Evolutionary conservation across 148 eudicot species (phyloP).

Genomic region (Rhododendron kiyosumense): DNA sequence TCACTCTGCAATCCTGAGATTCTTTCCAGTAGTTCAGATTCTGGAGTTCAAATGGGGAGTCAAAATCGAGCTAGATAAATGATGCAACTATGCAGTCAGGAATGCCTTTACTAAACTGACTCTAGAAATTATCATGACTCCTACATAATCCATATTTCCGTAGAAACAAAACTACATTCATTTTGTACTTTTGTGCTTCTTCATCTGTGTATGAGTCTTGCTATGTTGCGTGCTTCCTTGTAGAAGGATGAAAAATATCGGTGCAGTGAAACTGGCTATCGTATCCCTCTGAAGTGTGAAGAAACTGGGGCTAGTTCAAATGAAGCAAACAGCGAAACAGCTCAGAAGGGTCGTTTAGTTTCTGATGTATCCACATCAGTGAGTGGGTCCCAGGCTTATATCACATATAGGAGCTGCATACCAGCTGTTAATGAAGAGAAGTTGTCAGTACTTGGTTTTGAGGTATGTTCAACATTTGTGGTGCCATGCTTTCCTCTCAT

Average conservation of each 20-base stretch:
- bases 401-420: constrained; percentile 81
- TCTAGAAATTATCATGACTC: neutral
- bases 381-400: constrained; percentile 38
- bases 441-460: constrained; percentile 79
- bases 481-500: neutral
- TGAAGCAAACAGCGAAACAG: constrained; percentile 22
- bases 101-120: neutral
- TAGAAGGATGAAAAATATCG: constrained; percentile 74
- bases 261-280: constrained; percentile 96
- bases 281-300: constrained; percentile 72
- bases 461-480: constrained; percentile 49
- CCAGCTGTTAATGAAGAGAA: constrained; percentile 71
- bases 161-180: neutral
- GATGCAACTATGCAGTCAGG: neutral
- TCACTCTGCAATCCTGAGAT: neutral
- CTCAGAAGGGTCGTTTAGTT: constrained; percentile 30
- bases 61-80: neutral
- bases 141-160: neutral
- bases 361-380: constrained; percentile 35
- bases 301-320: constrained; percentile 30
- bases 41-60: neutral
- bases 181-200: neutral
- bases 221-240: constrained; percentile 18
- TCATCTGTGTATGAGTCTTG: neutral
- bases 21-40: neutral